A percentile compares a stretch with the other conserved stretches of the same genome.
phyloP scores from a whole-genome alignment of 768 basidiomycete species.

The Botryobasidium botryosum region DNA sequence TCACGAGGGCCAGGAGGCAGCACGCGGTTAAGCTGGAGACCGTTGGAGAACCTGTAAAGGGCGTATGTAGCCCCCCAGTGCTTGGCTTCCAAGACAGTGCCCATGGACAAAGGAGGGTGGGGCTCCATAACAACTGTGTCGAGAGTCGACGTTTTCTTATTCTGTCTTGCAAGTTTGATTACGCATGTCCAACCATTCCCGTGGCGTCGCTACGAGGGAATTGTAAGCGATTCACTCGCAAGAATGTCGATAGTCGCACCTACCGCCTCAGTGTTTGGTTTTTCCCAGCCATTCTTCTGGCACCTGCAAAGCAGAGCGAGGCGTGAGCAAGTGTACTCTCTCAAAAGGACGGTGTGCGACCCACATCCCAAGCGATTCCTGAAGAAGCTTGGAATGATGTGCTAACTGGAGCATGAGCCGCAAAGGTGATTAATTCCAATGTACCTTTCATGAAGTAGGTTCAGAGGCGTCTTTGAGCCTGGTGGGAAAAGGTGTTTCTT shows the following conservation, averaged over 20 bases:
- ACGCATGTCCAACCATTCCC: slow-evolving; percentile 31
- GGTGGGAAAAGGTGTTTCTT: slow-evolving; percentile 48
- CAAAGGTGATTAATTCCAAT: too few relatives aligned
- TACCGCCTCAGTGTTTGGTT: slow-evolving; percentile 63
- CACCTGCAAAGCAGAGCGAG: slow-evolving; percentile 31
- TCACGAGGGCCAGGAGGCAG: slow-evolving; percentile 74
- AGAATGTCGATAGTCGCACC: slow-evolving; percentile 11
- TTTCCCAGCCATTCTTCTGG: slow-evolving; percentile 82
- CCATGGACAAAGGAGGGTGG: slow-evolving; percentile 46
- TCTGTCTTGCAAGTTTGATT: slow-evolving; percentile 46
- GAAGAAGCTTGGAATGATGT: neutral
- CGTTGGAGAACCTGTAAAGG: slow-evolving; percentile 71
- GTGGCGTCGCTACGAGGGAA: slow-evolving; percentile 10
- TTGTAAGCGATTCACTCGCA: neutral
- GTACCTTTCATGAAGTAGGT: slow-evolving; percentile 63
- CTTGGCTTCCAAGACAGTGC: slow-evolving; percentile 63
- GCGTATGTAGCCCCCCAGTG: slow-evolving; percentile 87
- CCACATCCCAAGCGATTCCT: neutral
- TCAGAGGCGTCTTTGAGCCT: slow-evolving; percentile 72
- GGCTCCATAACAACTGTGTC: slow-evolving; percentile 61
- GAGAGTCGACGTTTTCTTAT: slow-evolving; percentile 51
- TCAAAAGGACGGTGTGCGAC: neutral
- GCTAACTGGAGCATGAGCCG: neutral
- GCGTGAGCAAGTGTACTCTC: too few relatives aligned
- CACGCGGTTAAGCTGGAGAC: slow-evolving; percentile 51